Evolutionary conservation across 2,329 filamentous ascomycete species (phyloP), one percentile per base, ranked within the genome.

Genomic region (Alternaria conjuncta): DNA sequence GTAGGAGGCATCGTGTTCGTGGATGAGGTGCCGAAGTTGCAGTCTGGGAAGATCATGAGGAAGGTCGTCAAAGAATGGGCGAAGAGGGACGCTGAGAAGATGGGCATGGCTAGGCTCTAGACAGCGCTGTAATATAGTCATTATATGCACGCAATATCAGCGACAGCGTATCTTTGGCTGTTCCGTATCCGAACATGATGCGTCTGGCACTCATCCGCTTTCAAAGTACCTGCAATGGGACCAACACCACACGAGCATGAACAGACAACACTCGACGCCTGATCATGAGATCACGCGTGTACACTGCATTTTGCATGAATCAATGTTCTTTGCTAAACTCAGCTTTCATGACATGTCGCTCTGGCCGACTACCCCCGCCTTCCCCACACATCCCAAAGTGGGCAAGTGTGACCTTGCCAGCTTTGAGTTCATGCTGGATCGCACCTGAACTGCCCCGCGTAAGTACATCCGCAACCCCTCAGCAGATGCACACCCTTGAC

Each of bases 1-100:
- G 81, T 80, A 1, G 86, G 85, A 3, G 85, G 86, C 5, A 82
- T 87, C 26, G 78, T 82, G 25, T 87, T 88, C 63, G 82, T 88
- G 7, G 83, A 87, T 53, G 84, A 85, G 65, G 83, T 89, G 57
- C 86, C 87, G 1, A 88, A 87, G 73, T 76, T 87, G 49, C 83
- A 84, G 12, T 86, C 84, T 63, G 87, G 87, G 9, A 89, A 89
- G 81, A 88, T 89, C 55, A 81, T 86, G 73, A 80, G 86, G 53
- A 87, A 87, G 68, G 73, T 84, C 6, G 79, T 89, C 79, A 83
- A 84, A 67, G 85, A 87, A 46, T 88, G 86, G 86, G 83, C 86
- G 7, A 87, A 86, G 77, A 79, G 79, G 61, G 87, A 88, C 75
- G 84, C 82, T 2, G 69, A 79, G 53, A 74, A 68, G 44, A 71